phyloP scores from a whole-genome alignment of 805 yeast species.

The Wickerhamiella australiensis region DNA sequence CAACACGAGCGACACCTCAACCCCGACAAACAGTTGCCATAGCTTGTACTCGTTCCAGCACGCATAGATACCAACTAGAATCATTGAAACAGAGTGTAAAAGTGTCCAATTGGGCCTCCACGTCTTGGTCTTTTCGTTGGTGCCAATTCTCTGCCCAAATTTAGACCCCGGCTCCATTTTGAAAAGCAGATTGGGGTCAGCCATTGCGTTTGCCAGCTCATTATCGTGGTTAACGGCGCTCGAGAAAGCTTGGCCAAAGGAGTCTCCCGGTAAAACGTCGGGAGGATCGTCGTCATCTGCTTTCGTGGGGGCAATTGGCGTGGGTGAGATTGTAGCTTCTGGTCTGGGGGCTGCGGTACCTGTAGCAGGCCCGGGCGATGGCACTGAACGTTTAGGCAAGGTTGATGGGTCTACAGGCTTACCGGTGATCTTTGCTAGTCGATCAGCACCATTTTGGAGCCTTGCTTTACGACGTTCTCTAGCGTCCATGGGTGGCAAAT shows the following conservation, averaged over 20 bases:
- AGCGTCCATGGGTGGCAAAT: conserved; percentile 8
- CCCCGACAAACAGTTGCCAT: conserved; percentile 19
- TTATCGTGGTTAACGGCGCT: conserved; percentile 2
- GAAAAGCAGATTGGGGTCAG: neutral
- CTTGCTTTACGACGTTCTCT: conserved; percentile 25
- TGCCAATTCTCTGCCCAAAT: neutral
- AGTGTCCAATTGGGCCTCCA: conserved; percentile 17
- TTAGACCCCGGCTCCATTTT: neutral
- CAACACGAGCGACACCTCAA: conserved; percentile 21
- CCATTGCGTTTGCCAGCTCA: neutral
- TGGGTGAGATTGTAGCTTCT: neutral
- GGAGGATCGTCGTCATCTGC: conserved; percentile 15
- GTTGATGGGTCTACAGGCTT: conserved; percentile 3
- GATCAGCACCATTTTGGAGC: conserved; percentile 23
- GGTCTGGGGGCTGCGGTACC: no score
- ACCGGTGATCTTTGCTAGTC: conserved; percentile 27
- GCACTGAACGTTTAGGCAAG: neutral
- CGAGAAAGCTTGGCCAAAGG: neutral
- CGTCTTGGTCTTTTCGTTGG: neutral
- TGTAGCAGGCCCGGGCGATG: no score
- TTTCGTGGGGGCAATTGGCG: neutral
- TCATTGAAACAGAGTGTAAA: conserved; percentile 18
- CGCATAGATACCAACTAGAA: conserved; percentile 21
- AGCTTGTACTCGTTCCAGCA: conserved; percentile 19
- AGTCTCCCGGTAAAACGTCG: conserved; percentile 9